phyloP scores from a whole-genome alignment of 306 rosid species.

The Gynostemma pentaphyllum region DNA sequence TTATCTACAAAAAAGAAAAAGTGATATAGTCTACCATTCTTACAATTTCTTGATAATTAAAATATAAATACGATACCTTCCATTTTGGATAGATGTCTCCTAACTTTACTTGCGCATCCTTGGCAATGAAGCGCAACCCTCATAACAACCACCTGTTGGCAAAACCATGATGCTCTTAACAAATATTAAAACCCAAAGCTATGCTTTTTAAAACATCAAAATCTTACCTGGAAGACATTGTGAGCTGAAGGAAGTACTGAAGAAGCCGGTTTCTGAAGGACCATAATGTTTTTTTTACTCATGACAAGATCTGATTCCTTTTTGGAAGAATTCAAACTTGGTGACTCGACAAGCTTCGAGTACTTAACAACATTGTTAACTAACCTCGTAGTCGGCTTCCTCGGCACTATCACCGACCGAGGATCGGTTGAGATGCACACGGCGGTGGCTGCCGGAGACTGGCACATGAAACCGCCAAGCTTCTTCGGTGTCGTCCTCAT shows the following conservation, averaged over 20 bases:
- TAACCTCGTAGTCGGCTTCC: slow-evolving; percentile 18
- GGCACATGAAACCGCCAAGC: slow-evolving; percentile 71
- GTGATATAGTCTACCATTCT: too few relatives aligned
- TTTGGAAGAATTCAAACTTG: not conserved
- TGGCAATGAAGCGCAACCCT: slow-evolving; percentile 83
- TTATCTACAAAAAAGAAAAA: too few relatives aligned
- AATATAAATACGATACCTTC: too few relatives aligned
- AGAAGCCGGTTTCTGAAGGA: not conserved
- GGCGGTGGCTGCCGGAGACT: slow-evolving; percentile 53
- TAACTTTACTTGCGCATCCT: slow-evolving; percentile 90
- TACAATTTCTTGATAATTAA: too few relatives aligned
- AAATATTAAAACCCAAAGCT: too few relatives aligned
- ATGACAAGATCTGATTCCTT: not conserved
- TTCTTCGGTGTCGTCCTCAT: slow-evolving; percentile 9
- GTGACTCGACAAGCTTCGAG: slow-evolving; percentile 48
- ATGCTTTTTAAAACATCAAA: too few relatives aligned
- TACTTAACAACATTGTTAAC: slow-evolving; percentile 32
- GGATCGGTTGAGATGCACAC: slow-evolving; percentile 52
- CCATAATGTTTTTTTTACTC: too few relatives aligned
- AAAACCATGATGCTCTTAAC: not conserved
- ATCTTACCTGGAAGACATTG: slow-evolving; percentile 6
- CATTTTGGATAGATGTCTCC: slow-evolving; percentile 78
- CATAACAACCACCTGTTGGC: slow-evolving; percentile 82
- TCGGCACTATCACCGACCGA: slow-evolving; percentile 40
- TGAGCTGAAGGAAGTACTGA: not conserved